Base-by-base conservation (phyloP, 805 yeast species). In the Ogataea siamensis region DNA sequence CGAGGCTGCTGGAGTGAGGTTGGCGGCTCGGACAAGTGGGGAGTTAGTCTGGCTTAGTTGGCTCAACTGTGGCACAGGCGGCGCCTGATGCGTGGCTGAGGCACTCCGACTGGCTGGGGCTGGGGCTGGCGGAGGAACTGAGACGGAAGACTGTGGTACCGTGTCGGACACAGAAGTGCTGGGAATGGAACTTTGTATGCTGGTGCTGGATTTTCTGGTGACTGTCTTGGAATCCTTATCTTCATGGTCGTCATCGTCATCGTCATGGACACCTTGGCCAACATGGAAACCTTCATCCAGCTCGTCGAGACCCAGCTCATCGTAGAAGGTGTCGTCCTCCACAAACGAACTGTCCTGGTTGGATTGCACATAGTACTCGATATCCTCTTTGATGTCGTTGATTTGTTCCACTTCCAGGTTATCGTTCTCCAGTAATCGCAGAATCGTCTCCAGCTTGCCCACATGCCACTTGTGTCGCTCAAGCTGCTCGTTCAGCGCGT, bases 291-390 rank as follows among this genome's bases (percentile, higher is more conserved):
- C 47, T 28, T 60, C 66, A 29, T 63, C 66, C 23, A 57, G 49
- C 21, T 78, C 82, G 42, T 72, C 80, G 29, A 88, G 73, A 29
- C 82, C 88, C 51, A 93, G 72, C 43, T 80, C 87, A 50, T 93
- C 97, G 62, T 91, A 93, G 44, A 91, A 76, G 10, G 87, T 88
- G 51, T 89, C 96, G 61, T 91, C 95, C 55, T 88, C 97, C 22
- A 89, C 83, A 60, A 88, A 91, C 54, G 89, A 96, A 4, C 80
- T 89, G 39, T 88, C 96, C 61, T 84, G 93, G 57, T 91, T 91
- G 46, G 87, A 84, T 51, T 93, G 98, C 20, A 93, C 93, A 60
- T 87, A 89, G 65, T 93, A 91, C 50, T 77, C 85, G 58, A 91
- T 84, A 60, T 91, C 98, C 37, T 91, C 98, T 57, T 82, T 80